Evolutionary conservation across 106 monocot species (phyloP), one percentile per base, ranked within the genome.

Genomic region (Narthecium ossifragum): DNA sequence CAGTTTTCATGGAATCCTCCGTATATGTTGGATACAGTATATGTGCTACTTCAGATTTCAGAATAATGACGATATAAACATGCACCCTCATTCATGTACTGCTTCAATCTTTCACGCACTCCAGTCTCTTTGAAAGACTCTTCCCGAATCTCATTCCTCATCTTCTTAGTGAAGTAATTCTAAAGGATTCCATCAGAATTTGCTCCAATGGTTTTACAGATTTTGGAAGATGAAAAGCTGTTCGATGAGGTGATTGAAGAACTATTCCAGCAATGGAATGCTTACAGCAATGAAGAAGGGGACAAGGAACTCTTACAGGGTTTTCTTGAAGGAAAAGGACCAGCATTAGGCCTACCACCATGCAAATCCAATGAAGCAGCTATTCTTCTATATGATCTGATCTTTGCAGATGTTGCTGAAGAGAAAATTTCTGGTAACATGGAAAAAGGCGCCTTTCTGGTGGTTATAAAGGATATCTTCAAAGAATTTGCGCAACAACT

Each of bases 321-420:
- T 21, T 60, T 81, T 63, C 45, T 81, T 33, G 67, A 76, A 21
- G 46, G 47, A 59, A 76, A 67, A 60, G 75, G 55, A 51, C 20
- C 18, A 41, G 61, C 59, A 32, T 67, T 71, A 15, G 75, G 81
- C 7, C 55, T 81, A n/a, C 77, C 77, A 65, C 60, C 64, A 46
- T 47, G 55, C n/a, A 36, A 70, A 24, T 65, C 76, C 18, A 69
- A 49, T 65, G 73, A 73, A 73, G 73, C 63, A 45, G 33, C 65
- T 57, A 30, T 9, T 27, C 51, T 62, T 72, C 58, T 82, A 31
- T 82, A 73, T 50, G 61, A 82, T 51, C 77, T 69, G 48, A 64
- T 81, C 33, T 72, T 76, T 45, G 51, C 53, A 26, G 34, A 59
- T 32, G 31, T 65, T 38, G 24, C 23, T 31, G 24, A 64, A 23